Evolutionary conservation across 2,329 filamentous ascomycete genomes (phyloP).

Genomic region (Coniochaeta prunicola): DNA sequence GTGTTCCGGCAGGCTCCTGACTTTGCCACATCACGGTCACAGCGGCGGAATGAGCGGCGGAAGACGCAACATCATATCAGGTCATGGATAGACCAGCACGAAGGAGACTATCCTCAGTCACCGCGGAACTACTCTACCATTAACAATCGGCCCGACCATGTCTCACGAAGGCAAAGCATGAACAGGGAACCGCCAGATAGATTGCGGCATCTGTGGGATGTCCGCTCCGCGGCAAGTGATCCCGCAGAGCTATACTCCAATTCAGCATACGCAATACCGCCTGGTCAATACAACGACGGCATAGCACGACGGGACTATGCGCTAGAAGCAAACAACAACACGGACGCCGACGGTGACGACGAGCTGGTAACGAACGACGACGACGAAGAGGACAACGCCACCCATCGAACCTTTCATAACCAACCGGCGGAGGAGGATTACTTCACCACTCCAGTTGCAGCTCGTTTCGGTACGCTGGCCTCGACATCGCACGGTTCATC

Average conservation of each 20-base stretch:
- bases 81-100: constrained; percentile 77
- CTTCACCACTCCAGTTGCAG: constrained; percentile 43
- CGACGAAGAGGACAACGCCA: constrained; percentile 46
- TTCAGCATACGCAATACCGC: constrained; percentile 19
- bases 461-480: constrained; percentile 27
- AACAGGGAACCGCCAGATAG: constrained; percentile 40
- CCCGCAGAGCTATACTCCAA: constrained; percentile 54
- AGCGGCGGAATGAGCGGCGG: constrained; percentile 55
- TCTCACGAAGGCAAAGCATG: constrained; percentile 46
- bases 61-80: constrained; percentile 77
- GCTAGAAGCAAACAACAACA: constrained; percentile 50
- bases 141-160: constrained; percentile 37
- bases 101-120: constrained; percentile 32
- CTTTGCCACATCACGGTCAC: constrained; percentile 50
- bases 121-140: constrained; percentile 42
- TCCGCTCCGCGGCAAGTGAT: constrained; percentile 55
- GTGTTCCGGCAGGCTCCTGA: constrained; percentile 75
- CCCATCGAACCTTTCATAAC: constrained; percentile 22
- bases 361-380: constrained; percentile 81
- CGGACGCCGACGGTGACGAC: constrained; percentile 83
- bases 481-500: constrained; percentile 23
- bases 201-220: constrained; percentile 44
- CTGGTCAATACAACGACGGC: constrained; percentile 18
- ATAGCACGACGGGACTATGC: constrained; percentile 33
- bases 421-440: constrained; percentile 37